phyloP scores from a whole-genome alignment of 768 basidiomycete species.

The Mycena crocata region DNA sequence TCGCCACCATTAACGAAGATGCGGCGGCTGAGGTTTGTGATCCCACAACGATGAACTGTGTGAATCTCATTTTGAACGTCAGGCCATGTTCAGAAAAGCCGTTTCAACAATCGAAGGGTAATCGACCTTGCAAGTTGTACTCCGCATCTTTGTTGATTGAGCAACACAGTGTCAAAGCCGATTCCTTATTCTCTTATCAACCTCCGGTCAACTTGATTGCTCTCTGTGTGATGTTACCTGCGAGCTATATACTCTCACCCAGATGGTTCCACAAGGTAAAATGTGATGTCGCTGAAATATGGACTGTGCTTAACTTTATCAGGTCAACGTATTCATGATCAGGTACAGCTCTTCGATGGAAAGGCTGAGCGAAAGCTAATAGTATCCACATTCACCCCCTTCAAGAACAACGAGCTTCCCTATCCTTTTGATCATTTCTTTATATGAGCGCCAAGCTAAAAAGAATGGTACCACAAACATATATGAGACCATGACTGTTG shows the following conservation, averaged over 20 bases:
- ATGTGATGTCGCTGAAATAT: background rate
- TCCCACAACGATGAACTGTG: background rate
- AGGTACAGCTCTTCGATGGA: conserved; percentile 54
- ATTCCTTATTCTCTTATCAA: conserved; percentile 93
- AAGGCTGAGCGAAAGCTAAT: background rate
- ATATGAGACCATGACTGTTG: conserved; percentile 76
- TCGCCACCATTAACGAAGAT: conserved; percentile 92
- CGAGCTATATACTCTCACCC: conserved; percentile 88
- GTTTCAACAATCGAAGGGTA: conserved; percentile 96
- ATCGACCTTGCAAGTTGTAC: conserved; percentile 12
- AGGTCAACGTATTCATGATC: conserved; percentile 92
- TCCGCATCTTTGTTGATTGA: conserved; percentile 1
- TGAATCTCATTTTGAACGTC: background rate
- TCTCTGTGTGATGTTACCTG: conserved; percentile 86
- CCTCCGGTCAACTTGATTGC: conserved; percentile 94
- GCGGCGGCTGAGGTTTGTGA: conserved; percentile 84
- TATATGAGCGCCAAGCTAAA: conserved; percentile 90
- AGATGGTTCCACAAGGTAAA: conserved; percentile 96
- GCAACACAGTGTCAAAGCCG: conserved; percentile 78
- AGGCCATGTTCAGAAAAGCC: conserved; percentile 96
- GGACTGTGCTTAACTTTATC: background rate
- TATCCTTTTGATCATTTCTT: conserved; percentile 79
- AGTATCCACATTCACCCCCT: background rate
- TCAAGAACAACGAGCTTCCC: conserved; percentile 85
- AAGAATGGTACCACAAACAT: conserved; percentile 71